Base-by-base conservation (phyloP, 2,329 filamentous ascomycete genomes). In the Ampelomyces quisqualis region DNA sequence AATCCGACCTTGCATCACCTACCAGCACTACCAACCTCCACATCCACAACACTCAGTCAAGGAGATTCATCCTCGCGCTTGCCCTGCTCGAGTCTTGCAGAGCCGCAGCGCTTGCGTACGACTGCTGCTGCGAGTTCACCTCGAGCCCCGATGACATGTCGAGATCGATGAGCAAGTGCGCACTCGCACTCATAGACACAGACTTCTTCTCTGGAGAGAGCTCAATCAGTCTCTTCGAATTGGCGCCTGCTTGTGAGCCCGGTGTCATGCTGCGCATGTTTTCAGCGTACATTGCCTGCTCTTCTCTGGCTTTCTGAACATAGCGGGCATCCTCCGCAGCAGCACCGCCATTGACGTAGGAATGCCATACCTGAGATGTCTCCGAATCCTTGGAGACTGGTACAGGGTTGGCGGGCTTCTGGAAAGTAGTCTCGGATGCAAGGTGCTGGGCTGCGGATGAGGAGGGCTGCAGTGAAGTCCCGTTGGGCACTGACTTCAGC, bases 271-370 rank as follows among this genome's bases (percentile, higher is more conserved):
- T 40, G 9, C 43, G 41, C n/a, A 47, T 32, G 2, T 14, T 8
- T 13, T 39, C 43, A 2, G 31, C 24, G 14, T 50, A 56, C 6
- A 45, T 45, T 0, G 43, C 43, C n/a, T 57, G 36, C 11, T 51
- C 32, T 7, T 56, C 45, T 14, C 26, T 45, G 17, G 37, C 39
- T 40, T 51, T 51, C 26, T 49, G 33, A 5, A 46, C 13, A 8
- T 44, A 18, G 19, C 45, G 39, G 17, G 39, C 49, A 18, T 67
- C 62, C 10, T 65, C 59, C 15, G 17, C 59, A 17, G 17, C 28
- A 26, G 14, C 21, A 24, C 28, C 40, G 33, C 43, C 47, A 15
- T 34, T 36, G 11, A 43, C 37, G 26, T 47, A 49, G 8, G 29
- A 10, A 7, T 51, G 36, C 50, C 51, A 54, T 8, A 42, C 44